These are phyloP conservation scores for Heterobasidion annosum DNA, from an alignment of 1,284 basidiomycete genomes.

Conservation along the genomic window DNA sequence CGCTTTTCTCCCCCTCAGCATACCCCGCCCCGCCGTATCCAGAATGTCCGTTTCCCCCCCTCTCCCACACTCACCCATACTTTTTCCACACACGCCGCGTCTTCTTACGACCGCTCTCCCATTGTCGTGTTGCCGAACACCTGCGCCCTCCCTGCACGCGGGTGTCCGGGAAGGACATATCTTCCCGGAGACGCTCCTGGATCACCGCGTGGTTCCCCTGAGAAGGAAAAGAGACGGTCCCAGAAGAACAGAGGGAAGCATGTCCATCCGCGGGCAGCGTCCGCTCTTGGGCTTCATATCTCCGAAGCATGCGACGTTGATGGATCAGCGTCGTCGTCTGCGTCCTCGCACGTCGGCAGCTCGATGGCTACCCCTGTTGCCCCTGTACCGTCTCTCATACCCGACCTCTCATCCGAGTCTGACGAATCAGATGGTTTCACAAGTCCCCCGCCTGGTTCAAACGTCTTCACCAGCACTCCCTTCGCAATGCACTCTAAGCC, in stretches of 20 bases:
- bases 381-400: slow-evolving; percentile 40
- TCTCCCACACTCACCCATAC: slow-evolving; percentile 46
- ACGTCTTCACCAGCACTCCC: no score
- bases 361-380: background rate
- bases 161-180: slow-evolving; percentile 62
- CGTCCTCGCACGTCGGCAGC: no score
- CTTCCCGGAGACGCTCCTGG: slow-evolving; percentile 7
- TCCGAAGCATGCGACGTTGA: no score
- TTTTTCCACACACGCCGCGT: slow-evolving; percentile 44
- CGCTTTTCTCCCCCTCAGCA: slow-evolving; percentile 11
- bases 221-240: no score
- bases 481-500: no score
- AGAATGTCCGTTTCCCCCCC: slow-evolving; percentile 46
- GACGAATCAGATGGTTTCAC: slow-evolving; percentile 49
- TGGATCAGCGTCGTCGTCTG: background rate
- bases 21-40: slow-evolving; percentile 16
- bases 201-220: no score
- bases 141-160: slow-evolving; percentile 62
- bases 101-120: slow-evolving; percentile 61
- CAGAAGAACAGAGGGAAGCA: no score
- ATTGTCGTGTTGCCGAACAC: slow-evolving; percentile 57
- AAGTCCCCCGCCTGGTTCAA: no score
- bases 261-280: no score
- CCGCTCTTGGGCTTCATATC: no score
- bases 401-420: slow-evolving; percentile 52